Conservation (phyloP, 805 yeast genomes). For the Wickerhamomyces mucosus region DNA sequence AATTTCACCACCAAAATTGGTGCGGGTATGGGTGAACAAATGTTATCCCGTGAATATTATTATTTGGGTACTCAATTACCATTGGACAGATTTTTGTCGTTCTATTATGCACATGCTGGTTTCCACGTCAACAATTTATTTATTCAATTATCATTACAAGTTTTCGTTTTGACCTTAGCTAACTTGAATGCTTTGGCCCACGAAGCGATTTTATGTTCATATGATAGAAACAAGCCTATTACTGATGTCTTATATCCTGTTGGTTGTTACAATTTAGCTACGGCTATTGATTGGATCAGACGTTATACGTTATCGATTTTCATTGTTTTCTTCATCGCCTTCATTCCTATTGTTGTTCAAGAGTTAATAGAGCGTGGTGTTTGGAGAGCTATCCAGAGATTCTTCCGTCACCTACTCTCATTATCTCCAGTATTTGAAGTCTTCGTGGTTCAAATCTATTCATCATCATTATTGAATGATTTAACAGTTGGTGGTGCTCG, state of each 20-base stretch:
- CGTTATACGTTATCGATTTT: conserved; percentile 75
- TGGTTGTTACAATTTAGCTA: conserved; percentile 67
- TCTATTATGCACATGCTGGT: conserved; percentile 83
- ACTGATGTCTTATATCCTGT: conserved; percentile 57
- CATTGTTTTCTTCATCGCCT: conserved; percentile 74
- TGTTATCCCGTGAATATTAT: conserved; percentile 76
- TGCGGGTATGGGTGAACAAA: conserved; percentile 91
- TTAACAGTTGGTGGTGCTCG: conserved; percentile 80
- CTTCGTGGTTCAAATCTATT: conserved; percentile 71
- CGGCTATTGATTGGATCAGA: conserved; percentile 74
- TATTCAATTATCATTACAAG: conserved; percentile 65
- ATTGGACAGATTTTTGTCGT: conserved; percentile 69
- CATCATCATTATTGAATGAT: conserved; percentile 62
- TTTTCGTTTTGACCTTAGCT: conserved; percentile 60
- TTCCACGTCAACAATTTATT: conserved; percentile 76
- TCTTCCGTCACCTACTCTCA: conserved; percentile 57
- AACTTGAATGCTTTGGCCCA: conserved; percentile 68
- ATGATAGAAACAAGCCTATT: conserved; percentile 54
- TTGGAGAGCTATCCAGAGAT: conserved; percentile 65
- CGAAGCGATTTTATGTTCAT: conserved; percentile 60
- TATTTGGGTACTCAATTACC: conserved; percentile 76
- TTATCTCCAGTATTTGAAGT: conserved; percentile 78
- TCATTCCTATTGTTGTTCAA: conserved; percentile 69
- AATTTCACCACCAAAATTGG: conserved; percentile 84
- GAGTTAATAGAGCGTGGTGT: conserved; percentile 77